Evolutionary conservation across 768 basidiomycete species (phyloP).

Genomic region (Boletus reticulatus): DNA sequence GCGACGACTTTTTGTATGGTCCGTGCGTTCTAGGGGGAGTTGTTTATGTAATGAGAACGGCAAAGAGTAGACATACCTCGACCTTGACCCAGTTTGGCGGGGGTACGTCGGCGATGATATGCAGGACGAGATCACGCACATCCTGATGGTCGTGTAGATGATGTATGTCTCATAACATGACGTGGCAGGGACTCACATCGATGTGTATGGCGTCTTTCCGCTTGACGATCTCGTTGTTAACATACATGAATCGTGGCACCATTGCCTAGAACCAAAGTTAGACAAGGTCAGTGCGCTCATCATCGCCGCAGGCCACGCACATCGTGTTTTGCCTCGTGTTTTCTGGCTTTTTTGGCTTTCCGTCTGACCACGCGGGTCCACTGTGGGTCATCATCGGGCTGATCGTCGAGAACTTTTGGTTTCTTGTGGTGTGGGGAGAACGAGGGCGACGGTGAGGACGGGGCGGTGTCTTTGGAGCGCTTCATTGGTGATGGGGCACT

Average conservation of each 20-base stretch:
- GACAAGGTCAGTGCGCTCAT: too few relatives aligned
- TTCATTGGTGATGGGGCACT: too few relatives aligned
- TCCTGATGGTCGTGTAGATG: slow-evolving; percentile 49
- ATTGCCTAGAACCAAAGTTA: slow-evolving; percentile 3
- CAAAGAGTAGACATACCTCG: slow-evolving; percentile 49
- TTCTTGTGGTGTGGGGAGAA: slow-evolving; percentile 36
- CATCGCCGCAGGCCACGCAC: slow-evolving; percentile 41
- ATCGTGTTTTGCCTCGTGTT: slow-evolving; percentile 53
- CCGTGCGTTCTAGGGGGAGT: slow-evolving; percentile 56
- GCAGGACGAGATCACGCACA: slow-evolving; percentile 80
- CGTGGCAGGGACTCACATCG: slow-evolving; percentile 50
- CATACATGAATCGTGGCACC: slow-evolving; percentile 77
- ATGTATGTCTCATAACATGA: too few relatives aligned
- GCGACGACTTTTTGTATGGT: slow-evolving; percentile 76
- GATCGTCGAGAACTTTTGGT: slow-evolving; percentile 29
- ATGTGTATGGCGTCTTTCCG: slow-evolving; percentile 76
- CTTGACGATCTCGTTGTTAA: slow-evolving; percentile 70
- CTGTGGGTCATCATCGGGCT: background rate
- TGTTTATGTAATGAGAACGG: background rate
- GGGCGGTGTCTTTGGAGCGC: too few relatives aligned
- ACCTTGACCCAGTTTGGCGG: slow-evolving; percentile 85
- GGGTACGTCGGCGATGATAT: slow-evolving; percentile 79
- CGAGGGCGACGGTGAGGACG: background rate
- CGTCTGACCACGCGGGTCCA: slow-evolving; percentile 76
- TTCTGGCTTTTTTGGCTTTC: slow-evolving; percentile 68